phyloP scores from a whole-genome alignment of 2,329 filamentous ascomycete genomes.

The Nemania serpens region DNA sequence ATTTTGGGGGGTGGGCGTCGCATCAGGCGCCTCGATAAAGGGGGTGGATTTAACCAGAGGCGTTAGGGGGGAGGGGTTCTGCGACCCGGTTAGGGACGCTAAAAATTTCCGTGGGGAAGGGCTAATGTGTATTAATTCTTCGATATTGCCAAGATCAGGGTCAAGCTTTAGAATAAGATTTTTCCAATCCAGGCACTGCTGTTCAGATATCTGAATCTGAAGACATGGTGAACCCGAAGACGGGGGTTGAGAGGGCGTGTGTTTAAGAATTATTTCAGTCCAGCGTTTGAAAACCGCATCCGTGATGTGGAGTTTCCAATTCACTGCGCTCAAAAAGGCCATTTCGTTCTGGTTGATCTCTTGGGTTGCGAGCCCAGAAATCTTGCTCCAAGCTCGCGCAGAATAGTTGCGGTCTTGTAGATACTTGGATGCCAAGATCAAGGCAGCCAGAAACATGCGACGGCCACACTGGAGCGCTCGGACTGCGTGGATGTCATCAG shows the following conservation, averaged over 20 bases:
- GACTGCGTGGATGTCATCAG: constrained; percentile 70
- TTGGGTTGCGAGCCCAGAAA: constrained; percentile 87
- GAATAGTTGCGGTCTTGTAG: constrained; percentile 98
- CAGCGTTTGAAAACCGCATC: constrained; percentile 88
- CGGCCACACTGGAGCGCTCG: constrained; percentile 92
- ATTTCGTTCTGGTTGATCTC: constrained; percentile 99
- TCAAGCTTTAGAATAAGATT: constrained; percentile 61
- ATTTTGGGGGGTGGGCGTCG: constrained; percentile 49
- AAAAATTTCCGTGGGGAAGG: constrained; percentile 39
- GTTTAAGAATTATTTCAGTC: constrained; percentile 89
- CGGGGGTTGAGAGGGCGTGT: constrained; percentile 69
- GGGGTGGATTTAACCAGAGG: constrained; percentile 44
- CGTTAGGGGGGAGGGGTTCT: constrained; percentile 52
- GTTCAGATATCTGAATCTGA: constrained; percentile 45
- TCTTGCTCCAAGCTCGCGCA: constrained; percentile 97
- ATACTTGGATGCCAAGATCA: constrained; percentile 97
- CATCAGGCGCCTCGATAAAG: constrained; percentile 45
- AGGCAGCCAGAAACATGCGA: constrained; percentile 93
- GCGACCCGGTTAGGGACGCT: constrained; percentile 46
- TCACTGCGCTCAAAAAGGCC: constrained; percentile 84
- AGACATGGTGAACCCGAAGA: constrained; percentile 55
- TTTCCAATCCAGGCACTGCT: constrained; percentile 61
- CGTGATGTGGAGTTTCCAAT: constrained; percentile 94
- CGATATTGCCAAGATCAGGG: constrained; percentile 62
- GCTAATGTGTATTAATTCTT: constrained; percentile 51